A percentile compares a stretch with the other conserved stretches of the same genome.
These are phyloP conservation scores for Diaporthe batatas DNA, from an alignment of 2,329 filamentous ascomycete species.

Conservation along the genomic window DNA sequence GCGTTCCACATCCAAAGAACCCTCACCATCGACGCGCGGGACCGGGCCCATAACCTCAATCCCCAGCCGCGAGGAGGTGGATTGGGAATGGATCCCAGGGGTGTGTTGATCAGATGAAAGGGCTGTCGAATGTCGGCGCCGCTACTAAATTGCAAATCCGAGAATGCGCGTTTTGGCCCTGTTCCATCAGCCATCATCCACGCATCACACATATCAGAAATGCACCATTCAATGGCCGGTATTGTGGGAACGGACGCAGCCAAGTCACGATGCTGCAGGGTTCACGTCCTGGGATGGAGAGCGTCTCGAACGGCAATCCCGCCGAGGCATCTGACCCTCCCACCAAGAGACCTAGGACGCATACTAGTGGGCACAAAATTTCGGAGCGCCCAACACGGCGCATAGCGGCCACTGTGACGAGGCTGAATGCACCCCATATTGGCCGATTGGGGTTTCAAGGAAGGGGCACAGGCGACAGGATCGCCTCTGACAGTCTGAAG, in stretches of 20 bases:
- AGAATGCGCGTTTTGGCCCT: slow-evolving; percentile 41
- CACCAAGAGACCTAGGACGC: slow-evolving; percentile 30
- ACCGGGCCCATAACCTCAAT: slow-evolving; percentile 37
- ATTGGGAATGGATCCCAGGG: slow-evolving; percentile 37
- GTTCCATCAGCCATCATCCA: slow-evolving; percentile 41
- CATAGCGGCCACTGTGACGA: slow-evolving; percentile 37
- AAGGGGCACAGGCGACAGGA: slow-evolving; percentile 34
- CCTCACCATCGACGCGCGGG: slow-evolving; percentile 29
- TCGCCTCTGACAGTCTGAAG: slow-evolving; percentile 30
- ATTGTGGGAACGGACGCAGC: slow-evolving; percentile 31
- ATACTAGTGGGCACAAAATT: slow-evolving; percentile 36
- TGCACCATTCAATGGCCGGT: slow-evolving; percentile 30
- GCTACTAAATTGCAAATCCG: slow-evolving; percentile 39
- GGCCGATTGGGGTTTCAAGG: slow-evolving; percentile 30
- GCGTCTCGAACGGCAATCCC: slow-evolving; percentile 38
- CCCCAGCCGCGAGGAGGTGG: slow-evolving; percentile 31
- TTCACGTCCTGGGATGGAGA: slow-evolving; percentile 18
- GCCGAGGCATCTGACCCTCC: slow-evolving; percentile 41
- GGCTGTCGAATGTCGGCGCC: slow-evolving; percentile 37
- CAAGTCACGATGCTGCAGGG: slow-evolving; percentile 34
- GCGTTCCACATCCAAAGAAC: slow-evolving; percentile 30
- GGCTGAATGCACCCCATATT: slow-evolving; percentile 35
- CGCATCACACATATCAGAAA: slow-evolving; percentile 28
- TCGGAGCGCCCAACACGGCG: slow-evolving; percentile 30
- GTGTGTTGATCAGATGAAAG: slow-evolving; percentile 42